Evolutionary conservation across 2,329 filamentous ascomycete species (phyloP).

Genomic region (Pseudocercospora ulei): DNA sequence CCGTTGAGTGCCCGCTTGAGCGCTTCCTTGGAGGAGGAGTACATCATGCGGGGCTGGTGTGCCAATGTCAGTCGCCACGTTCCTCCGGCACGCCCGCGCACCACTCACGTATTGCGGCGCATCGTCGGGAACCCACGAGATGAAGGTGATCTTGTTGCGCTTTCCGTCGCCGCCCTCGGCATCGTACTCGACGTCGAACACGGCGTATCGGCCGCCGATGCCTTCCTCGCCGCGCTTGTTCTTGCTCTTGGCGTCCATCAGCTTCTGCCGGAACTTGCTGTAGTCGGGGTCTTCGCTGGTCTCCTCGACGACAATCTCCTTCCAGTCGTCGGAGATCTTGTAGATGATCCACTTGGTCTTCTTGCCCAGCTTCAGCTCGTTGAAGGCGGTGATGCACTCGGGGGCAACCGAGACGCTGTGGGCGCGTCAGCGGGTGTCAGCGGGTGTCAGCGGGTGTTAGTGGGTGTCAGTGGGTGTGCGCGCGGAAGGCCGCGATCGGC

Average conservation of each 20-base stretch:
- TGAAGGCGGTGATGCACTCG: slow-evolving; percentile 61
- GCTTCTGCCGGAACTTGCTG: slow-evolving; percentile 64
- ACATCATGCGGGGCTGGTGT: slow-evolving; percentile 74
- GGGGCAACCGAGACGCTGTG: slow-evolving; percentile 59
- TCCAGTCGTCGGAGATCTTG: slow-evolving; percentile 76
- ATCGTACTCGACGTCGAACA: slow-evolving; percentile 76
- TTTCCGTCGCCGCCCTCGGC: slow-evolving; percentile 62
- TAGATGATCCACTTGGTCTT: slow-evolving; percentile 73
- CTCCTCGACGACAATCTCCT: slow-evolving; percentile 71
- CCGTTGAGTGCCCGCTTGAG: slow-evolving; percentile 71
- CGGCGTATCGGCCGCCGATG: slow-evolving; percentile 65
- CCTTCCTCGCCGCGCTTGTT: slow-evolving; percentile 51
- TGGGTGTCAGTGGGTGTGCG: slow-evolving; percentile 6
- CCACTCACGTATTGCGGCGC: slow-evolving; percentile 61
- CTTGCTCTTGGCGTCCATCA: slow-evolving; percentile 63
- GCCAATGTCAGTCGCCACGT: slow-evolving; percentile 3
- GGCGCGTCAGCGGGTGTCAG: slow-evolving; percentile 13
- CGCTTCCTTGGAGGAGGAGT: slow-evolving; percentile 73
- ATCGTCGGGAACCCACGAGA: slow-evolving; percentile 74
- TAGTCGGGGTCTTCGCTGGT: slow-evolving; percentile 58
- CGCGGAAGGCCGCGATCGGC: slow-evolving; percentile 7
- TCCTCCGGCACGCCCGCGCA: background rate
- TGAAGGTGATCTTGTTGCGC: slow-evolving; percentile 67
- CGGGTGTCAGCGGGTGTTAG: too few species aligned
- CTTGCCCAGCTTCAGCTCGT: slow-evolving; percentile 74